A percentile compares a stretch with the other conserved stretches of the same genome.
phyloP scores from a whole-genome alignment of 257 asterid species.

The Cordia subcordata region DNA sequence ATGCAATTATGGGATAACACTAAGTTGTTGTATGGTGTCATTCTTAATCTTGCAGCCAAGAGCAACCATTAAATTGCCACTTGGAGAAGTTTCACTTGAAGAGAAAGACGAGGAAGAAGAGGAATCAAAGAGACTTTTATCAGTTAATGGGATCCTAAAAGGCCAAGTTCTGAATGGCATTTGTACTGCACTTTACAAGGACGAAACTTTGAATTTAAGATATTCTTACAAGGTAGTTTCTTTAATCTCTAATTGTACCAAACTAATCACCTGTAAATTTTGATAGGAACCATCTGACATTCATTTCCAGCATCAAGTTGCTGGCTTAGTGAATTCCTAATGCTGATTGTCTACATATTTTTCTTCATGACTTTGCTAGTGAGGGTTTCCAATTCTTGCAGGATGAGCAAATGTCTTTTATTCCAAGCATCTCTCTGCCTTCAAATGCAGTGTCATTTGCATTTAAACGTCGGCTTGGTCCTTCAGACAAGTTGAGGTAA shows the following conservation, averaged over 20 bases:
- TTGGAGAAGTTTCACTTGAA: conserved; percentile 73
- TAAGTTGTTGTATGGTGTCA: too few relatives aligned
- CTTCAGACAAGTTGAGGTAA: conserved; percentile 87
- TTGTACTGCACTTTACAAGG: conserved; percentile 69
- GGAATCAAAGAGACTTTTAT: conserved; percentile 44
- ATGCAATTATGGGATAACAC: too few relatives aligned
- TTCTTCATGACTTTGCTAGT: conserved; percentile 1
- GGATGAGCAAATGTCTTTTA: conserved; percentile 88
- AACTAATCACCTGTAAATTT: background rate
- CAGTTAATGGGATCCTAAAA: conserved; percentile 60
- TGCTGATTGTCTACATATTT: background rate
- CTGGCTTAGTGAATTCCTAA: background rate
- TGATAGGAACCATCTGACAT: background rate
- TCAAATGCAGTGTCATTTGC: conserved; percentile 72
- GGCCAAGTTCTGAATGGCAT: conserved; percentile 56
- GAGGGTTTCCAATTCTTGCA: conserved; percentile 15
- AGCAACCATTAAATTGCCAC: conserved; percentile 74
- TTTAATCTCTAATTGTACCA: background rate
- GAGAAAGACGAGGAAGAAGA: conserved; percentile 72
- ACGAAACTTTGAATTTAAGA: conserved; percentile 59
- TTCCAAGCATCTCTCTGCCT: conserved; percentile 80
- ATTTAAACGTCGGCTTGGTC: conserved; percentile 77
- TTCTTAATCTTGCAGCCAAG: conserved; percentile 54
- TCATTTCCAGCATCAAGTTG: background rate
- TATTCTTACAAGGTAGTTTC: conserved; percentile 73